These are phyloP conservation scores for Cruciata laevipes DNA, from an alignment of 257 asterid genomes.

Conservation along the genomic window DNA sequence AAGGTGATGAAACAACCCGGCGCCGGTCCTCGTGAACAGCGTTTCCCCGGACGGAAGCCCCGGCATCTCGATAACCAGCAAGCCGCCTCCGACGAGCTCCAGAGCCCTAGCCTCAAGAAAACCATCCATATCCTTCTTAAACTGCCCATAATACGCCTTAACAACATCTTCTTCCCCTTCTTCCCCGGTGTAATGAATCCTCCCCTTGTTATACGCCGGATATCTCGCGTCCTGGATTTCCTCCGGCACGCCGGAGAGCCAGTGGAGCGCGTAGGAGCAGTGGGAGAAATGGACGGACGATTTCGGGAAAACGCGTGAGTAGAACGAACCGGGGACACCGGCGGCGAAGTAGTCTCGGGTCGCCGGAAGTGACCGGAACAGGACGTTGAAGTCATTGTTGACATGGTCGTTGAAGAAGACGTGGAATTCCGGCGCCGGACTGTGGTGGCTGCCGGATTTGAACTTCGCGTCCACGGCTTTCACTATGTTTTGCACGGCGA, in stretches of 20 bases:
- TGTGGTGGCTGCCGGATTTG: not conserved
- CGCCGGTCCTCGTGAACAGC: conserved; percentile 14
- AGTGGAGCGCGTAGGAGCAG: conserved; percentile 34
- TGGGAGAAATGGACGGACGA: conserved; percentile 25
- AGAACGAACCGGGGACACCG: conserved; percentile 37
- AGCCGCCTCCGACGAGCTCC: conserved; percentile 33
- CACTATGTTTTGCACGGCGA: conserved; percentile 31
- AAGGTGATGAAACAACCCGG: conserved; percentile 25
- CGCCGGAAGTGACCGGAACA: conserved; percentile 33
- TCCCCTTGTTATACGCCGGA: conserved; percentile 32
- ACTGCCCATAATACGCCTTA: conserved; percentile 23
- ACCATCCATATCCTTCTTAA: conserved; percentile 20
- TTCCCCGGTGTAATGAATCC: conserved; percentile 28
- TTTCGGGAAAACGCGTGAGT: conserved; percentile 24
- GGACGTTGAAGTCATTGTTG: conserved; percentile 41
- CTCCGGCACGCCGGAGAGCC: conserved; percentile 33
- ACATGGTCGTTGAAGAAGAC: conserved; percentile 30
- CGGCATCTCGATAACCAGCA: conserved; percentile 28
- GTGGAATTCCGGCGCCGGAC: conserved; percentile 21
- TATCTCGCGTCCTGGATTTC: conserved; percentile 13
- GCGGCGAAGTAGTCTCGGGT: conserved; percentile 23
- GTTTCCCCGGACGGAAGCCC: conserved; percentile 28
- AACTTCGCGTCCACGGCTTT: conserved; percentile 19
- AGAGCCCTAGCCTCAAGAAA: conserved; percentile 29
- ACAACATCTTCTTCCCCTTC: conserved; percentile 21